Evolutionary conservation across 179 eudicot genomes (phyloP), one percentile per base, ranked within the genome.

Genomic region (Vitellaria paradoxa): DNA sequence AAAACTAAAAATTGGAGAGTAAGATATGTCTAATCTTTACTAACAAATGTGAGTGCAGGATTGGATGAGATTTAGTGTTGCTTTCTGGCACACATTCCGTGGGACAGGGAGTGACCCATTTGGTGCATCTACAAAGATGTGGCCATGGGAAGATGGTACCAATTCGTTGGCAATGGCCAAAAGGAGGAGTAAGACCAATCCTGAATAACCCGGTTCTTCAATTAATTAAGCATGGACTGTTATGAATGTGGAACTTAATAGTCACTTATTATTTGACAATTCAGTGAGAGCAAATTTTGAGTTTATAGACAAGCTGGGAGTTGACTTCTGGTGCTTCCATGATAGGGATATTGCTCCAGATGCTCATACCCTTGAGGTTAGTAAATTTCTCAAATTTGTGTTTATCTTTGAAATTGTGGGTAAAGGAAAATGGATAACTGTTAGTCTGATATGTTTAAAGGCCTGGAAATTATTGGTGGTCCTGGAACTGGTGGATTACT

Each of bases 101-200:
- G 99, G 98, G 71, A 94, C 96, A 7, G 99, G 99, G 50, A 97
- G 84, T 77, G 99, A 96, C 73, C 98, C 98, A 2, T 96, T 96
- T 89, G 99, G 99, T 21, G 86, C 97, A 37, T 85, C 93, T 30
- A 96, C 99, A 26, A 94, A 96, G 86, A 65, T 65, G 81, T 96
- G 99, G 99, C 99, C 98, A 49, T 96, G 99, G 99, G 99, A 96
- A 85, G 99, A 96, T 84, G 99, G 99, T 64, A 91, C 99, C 63
- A 96, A 96, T 83, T 94, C 97, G 18, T 24, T 96, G 76, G 89
- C 82, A 74, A 96, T 96, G 98, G 99, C 99, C 52, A 96, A 96
- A 85, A 90, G 93, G 80, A 91, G 99, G 87, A 90, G 99, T 96
- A 89, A 85, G 96, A 62, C 78, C 70, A 53, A 53, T 63, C 12